These are phyloP conservation scores for Rhodotorula babjevae DNA, from an alignment of 768 basidiomycete species.

Conservation along the genomic window DNA sequence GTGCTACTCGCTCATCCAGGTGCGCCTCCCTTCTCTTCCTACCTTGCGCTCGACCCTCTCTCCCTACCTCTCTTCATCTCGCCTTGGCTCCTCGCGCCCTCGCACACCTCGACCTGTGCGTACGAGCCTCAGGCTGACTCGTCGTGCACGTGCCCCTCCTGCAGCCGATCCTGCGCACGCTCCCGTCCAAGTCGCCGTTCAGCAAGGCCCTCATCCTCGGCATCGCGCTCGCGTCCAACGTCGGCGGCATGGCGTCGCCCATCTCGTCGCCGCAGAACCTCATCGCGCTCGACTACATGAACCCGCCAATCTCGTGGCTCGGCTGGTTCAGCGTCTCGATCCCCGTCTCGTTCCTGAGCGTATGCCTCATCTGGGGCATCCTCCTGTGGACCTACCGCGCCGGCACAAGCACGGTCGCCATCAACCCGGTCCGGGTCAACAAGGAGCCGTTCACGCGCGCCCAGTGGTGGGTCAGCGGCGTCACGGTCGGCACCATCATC, in stretches of 20 bases:
- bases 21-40: constrained; percentile 48
- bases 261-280: constrained; percentile 98
- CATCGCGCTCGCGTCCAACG: constrained; percentile 96
- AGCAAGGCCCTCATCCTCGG: constrained; percentile 87
- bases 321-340: constrained; percentile 91
- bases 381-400: constrained; percentile 75
- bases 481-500: constrained; percentile 76
- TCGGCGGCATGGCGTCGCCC: constrained; percentile 93
- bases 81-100: too few species aligned
- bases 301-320: constrained; percentile 76
- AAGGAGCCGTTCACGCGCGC: constrained; percentile 73
- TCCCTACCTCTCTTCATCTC: too few species aligned
- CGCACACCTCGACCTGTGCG: not conserved
- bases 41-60: not conserved
- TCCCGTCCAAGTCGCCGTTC: constrained; percentile 80
- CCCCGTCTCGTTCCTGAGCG: constrained; percentile 79
- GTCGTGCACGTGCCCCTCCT: too few species aligned
- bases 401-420: constrained; percentile 68
- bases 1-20: constrained; percentile 91
- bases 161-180: constrained; percentile 85
- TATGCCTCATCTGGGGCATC: constrained; percentile 85
- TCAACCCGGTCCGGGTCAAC: constrained; percentile 76
- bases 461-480: constrained; percentile 83
- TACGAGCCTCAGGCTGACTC: not conserved
- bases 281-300: constrained; percentile 83